Base-by-base conservation (phyloP, 176 grass and related monocot species). In the Aegilops umbellulata region DNA sequence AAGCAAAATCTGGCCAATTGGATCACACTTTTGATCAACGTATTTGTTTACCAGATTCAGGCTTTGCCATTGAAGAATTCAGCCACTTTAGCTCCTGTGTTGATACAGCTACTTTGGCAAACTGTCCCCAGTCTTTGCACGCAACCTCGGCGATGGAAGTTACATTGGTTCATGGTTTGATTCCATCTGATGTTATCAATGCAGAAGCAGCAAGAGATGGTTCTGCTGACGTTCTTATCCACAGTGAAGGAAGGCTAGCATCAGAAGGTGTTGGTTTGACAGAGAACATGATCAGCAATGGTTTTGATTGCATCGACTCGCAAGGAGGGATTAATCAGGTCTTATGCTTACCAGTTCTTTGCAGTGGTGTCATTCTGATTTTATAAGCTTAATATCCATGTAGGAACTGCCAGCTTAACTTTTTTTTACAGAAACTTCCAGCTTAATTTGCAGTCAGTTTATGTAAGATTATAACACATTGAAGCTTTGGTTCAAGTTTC, bases 1-100 rank as follows among this genome's bases (percentile, higher is more conserved):
- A 89, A 35, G 89, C 90, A 55, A 98, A 94, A 84, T 78, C 84
- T 76, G 90, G 90, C 68, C 88, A 86, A 67, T 77, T 95, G 70
- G 81, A 86, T 76, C 81, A 88, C 30, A 91, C 83, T 74, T 92
- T 98, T 89, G 86, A 95, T 86, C 88, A 76, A 83, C 3, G 86
- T 35, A 89, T 95, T 64, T 88, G 90, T 80, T 86, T 90, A 82
- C 86, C 88, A 62, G 84, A 92, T 94, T 89, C 78, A 67, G 79
- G 74, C 76, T 98, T 98, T 76, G 51, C 24, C 76, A 70, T 95
- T 82, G 89, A 98, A 32, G 82, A 94, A 74, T 92, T 98, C 60
- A 80, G 44, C 41, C 87, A 82, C 27, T 83, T 88, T 24, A 69
- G 67, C 65, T 83, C 24, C 69, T 74, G 77, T 92, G 67, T 55